A percentile compares a stretch with the other conserved stretches of the same genome.
These are phyloP conservation scores for Cronartium quercuum DNA, from an alignment of 1,284 basidiomycete genomes.

Conservation along the genomic window DNA sequence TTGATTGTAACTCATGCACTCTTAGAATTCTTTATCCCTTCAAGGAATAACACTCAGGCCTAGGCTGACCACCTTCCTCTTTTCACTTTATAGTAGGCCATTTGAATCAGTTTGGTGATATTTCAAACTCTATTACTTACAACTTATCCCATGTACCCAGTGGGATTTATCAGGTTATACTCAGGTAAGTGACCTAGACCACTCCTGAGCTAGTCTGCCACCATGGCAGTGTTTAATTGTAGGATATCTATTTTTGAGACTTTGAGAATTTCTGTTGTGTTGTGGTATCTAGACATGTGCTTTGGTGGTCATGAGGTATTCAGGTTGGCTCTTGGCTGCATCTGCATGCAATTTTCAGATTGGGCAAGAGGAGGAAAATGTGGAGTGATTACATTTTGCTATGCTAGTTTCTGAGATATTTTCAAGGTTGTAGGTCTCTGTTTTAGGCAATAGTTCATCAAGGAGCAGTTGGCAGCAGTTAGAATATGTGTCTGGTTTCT, in stretches of 20 bases:
- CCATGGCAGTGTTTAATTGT: background rate
- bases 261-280: too few species aligned
- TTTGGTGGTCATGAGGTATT: background rate
- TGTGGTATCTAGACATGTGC: background rate
- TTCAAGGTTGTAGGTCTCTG: background rate
- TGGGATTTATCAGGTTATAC: too few species aligned
- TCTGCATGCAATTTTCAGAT: background rate
- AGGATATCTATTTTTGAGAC: background rate
- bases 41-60: too few species aligned
- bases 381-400: background rate
- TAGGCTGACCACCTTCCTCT: too few species aligned
- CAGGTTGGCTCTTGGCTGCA: background rate
- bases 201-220: too few species aligned
- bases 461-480: background rate
- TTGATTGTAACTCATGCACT: too few species aligned
- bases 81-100: background rate
- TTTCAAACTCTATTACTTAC: too few species aligned
- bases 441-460: background rate
- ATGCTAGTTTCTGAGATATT: background rate
- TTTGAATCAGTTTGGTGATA: too few species aligned
- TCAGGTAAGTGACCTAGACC: too few species aligned
- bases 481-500: background rate
- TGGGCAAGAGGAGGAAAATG: background rate
- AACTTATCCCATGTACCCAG: too few species aligned
- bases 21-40: too few species aligned